Evolutionary conservation across 1,139 yeast species (phyloP), one percentile per base, ranked within the genome.

Genomic region (Taiozyma sp.): DNA sequence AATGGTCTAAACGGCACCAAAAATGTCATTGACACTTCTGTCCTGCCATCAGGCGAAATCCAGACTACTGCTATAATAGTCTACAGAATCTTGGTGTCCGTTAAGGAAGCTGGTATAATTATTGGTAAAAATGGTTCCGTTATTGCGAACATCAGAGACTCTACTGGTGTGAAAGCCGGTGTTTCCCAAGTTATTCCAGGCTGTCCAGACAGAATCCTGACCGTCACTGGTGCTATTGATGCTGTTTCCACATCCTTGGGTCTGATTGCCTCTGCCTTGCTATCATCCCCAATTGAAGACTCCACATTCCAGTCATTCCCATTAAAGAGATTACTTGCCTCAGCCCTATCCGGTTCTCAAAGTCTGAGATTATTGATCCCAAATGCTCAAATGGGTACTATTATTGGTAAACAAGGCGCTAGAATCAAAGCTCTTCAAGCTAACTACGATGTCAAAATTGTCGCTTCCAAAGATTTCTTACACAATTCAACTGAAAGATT

Each of bases 91-190:
- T 74, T 91, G 44, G 89, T 91, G 24, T 82, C 95, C 13, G 82
- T 95, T 51, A 87, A 87, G 65, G 97, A 91, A 69, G 92, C 96
- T 14, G 97, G 97, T 22, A 87, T 92, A 56, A 82, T 91, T 56
- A 91, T 91, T 63, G 97, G 97, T 46, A 88, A 87, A 62, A 86
- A 83, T 59, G 97, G 97, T 44, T 76, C 79, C 53, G 88, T 87
- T 50, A 91, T 91, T 55, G 88, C 92, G 53, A 79, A 81, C 38
- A 82, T 91, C 49, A 78, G 97, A 58, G 91, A 82, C 47, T 80
- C 79, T 56, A 88, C 95, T 43, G 81, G 81, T 52, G 92, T 93
- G 55, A 88, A 87, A 67, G 96, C 96, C 6, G 97, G 96, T 24
- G 91, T 91, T 48, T 86, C 96, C 30, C 87, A 87, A 62, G 84